Conservation (phyloP, 768 basidiomycete genomes). For the Leccinum subgranulosum region DNA sequence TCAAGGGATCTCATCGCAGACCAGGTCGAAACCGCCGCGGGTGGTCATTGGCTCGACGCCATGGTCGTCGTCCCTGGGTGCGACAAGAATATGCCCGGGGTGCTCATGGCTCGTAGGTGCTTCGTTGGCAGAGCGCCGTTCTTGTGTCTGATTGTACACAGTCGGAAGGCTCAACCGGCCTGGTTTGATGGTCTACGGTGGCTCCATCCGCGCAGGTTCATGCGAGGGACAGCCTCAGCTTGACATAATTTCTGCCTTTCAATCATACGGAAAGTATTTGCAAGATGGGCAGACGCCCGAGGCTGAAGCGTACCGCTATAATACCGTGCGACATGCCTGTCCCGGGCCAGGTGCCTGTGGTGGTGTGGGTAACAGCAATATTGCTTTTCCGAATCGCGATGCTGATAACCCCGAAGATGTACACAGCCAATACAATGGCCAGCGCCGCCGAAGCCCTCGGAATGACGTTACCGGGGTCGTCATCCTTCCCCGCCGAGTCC, state of each 20-base stretch:
- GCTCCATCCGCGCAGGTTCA: conserved; percentile 88
- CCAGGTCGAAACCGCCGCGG: conserved; percentile 92
- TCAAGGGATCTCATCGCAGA: conserved; percentile 98
- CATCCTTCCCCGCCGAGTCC: conserved; percentile 93
- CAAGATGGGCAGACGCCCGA: conserved; percentile 81
- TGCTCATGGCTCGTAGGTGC: conserved; percentile 87
- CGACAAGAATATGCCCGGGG: conserved; percentile 99
- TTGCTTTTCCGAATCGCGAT: neutral
- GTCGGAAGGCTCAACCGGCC: conserved; percentile 96
- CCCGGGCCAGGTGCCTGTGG: conserved; percentile 99
- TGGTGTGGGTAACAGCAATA: conserved; percentile 60
- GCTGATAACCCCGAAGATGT: conserved; percentile 61
- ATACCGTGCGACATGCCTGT: conserved; percentile 89
- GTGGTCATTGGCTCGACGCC: conserved; percentile 96
- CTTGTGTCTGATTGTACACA: conserved; percentile 29
- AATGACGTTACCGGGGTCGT: conserved; percentile 96
- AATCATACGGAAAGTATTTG: conserved; percentile 93
- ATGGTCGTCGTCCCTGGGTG: conserved; percentile 97
- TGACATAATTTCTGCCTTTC: conserved; percentile 97
- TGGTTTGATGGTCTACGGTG: conserved; percentile 97
- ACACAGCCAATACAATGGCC: conserved; percentile 98
- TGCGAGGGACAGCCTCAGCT: conserved; percentile 86
- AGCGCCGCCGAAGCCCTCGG: conserved; percentile 93
- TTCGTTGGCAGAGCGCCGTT: neutral
- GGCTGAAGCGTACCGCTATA: conserved; percentile 81